A percentile compares a stretch with the other conserved stretches of the same genome.
Conservation (phyloP, 257 asterid genomes). For the Solanum chilense region DNA sequence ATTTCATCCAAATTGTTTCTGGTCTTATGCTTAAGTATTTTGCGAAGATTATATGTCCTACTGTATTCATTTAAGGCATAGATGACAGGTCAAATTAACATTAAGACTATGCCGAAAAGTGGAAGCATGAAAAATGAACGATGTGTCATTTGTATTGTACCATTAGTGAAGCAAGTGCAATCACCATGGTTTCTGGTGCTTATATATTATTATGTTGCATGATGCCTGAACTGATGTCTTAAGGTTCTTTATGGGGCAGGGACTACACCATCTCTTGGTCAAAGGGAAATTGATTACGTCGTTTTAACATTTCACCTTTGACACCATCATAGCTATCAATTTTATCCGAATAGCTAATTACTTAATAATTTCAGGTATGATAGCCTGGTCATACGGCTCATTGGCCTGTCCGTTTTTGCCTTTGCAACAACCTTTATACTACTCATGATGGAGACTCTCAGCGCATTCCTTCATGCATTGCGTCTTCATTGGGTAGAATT, state of each 20-base stretch:
- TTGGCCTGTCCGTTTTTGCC: constrained; percentile 69
- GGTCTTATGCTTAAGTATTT: not conserved
- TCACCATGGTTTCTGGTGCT: not conserved
- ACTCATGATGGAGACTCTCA: constrained; percentile 91
- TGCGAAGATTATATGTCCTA: not conserved
- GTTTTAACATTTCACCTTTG: not conserved
- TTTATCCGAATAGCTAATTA: not conserved
- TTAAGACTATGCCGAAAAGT: not conserved
- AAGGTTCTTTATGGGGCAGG: not conserved
- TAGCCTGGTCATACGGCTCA: constrained; percentile 49
- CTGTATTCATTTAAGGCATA: not conserved
- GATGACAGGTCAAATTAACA: not conserved
- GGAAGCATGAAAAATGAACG: not conserved
- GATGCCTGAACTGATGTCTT: not conserved
- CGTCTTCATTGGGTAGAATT: constrained; percentile 98
- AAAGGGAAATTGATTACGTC: not conserved
- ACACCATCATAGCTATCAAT: not conserved
- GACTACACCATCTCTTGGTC: not conserved
- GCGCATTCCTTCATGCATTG: constrained; percentile 90
- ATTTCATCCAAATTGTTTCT: not conserved
- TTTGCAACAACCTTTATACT: constrained; percentile 82
- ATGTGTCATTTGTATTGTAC: not conserved
- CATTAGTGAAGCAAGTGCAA: not conserved
- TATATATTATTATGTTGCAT: not conserved
- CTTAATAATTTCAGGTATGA: constrained; percentile 50